Evolutionary conservation across 2,329 filamentous ascomycete genomes (phyloP).

Genomic region (Dothideomycetidae sp.): DNA sequence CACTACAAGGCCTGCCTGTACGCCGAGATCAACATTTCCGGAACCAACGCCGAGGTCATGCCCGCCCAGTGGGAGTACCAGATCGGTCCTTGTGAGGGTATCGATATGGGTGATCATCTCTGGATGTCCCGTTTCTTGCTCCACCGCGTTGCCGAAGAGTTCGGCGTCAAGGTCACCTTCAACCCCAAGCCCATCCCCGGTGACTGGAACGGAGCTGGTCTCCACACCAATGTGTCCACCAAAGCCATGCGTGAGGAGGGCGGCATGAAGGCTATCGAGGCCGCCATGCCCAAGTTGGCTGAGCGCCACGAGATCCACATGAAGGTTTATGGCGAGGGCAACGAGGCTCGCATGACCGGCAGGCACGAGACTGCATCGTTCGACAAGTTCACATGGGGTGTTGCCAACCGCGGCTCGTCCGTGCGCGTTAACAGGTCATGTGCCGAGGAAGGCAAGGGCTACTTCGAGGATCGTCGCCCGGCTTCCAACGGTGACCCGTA

Average conservation of each 20-base stretch:
- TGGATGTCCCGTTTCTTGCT: constrained; percentile 88
- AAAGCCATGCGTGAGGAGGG: constrained; percentile 78
- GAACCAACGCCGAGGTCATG: constrained; percentile 99
- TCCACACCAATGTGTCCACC: constrained; percentile 89
- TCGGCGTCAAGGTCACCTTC: constrained; percentile 88
- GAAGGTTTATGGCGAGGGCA: constrained; percentile 88
- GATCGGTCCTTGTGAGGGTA: constrained; percentile 78
- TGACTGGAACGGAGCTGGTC: constrained; percentile 93
- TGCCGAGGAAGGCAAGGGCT: constrained; percentile 79
- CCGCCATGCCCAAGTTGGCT: constrained; percentile 46
- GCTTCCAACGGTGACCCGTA: constrained; percentile 83
- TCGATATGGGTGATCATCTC: constrained; percentile 87
- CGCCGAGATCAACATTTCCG: constrained; percentile 82
- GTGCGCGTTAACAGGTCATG: constrained; percentile 82
- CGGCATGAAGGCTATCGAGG: constrained; percentile 89
- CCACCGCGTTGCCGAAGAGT: constrained; percentile 85
- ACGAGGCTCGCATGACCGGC: constrained; percentile 85
- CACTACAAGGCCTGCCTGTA: constrained; percentile 87
- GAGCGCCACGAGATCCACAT: constrained; percentile 46
- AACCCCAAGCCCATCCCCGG: constrained; percentile 91
- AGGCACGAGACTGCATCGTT: constrained; percentile 88
- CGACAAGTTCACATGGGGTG: constrained; percentile 84
- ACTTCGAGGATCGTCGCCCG: constrained; percentile 59
- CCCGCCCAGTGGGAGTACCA: constrained; percentile 97
- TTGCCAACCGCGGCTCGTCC: constrained; percentile 88